A percentile compares a stretch with the other conserved stretches of the same genome.
phyloP scores from a whole-genome alignment of 2,329 filamentous ascomycete genomes.

The Pestalotiopsis sp. region DNA sequence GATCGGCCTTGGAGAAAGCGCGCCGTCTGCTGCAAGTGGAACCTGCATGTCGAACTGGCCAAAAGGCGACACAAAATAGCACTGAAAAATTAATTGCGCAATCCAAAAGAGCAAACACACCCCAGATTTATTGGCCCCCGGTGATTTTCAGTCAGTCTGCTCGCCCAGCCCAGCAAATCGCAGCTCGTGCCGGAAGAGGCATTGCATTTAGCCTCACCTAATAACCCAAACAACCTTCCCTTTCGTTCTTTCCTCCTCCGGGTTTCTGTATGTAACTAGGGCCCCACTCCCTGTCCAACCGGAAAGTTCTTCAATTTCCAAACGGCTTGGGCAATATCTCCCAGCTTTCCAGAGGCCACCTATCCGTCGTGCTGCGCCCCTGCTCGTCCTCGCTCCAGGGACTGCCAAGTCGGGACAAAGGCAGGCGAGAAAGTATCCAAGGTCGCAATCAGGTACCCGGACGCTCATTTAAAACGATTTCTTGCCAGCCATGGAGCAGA shows the following conservation, averaged over 20 bases:
- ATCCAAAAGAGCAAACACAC: background rate
- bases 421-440: background rate
- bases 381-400: background rate
- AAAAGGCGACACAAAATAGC: background rate
- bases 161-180: constrained; percentile 1
- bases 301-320: background rate
- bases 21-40: background rate
- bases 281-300: constrained; percentile 2
- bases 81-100: background rate
- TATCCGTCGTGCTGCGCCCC: background rate
- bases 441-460: background rate
- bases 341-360: constrained; percentile 8
- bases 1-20: background rate
- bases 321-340: background rate
- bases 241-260: constrained; percentile 1
- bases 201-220: constrained; percentile 11
- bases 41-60: background rate
- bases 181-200: background rate
- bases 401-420: constrained; percentile 3
- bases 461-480: background rate
- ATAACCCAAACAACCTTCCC: constrained; percentile 4
- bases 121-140: background rate
- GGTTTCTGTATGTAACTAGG: background rate
- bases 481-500: background rate
- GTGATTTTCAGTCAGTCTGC: background rate